These are phyloP conservation scores for Balakata baccata DNA, from an alignment of 345 rosid genomes.

Conservation along the genomic window DNA sequence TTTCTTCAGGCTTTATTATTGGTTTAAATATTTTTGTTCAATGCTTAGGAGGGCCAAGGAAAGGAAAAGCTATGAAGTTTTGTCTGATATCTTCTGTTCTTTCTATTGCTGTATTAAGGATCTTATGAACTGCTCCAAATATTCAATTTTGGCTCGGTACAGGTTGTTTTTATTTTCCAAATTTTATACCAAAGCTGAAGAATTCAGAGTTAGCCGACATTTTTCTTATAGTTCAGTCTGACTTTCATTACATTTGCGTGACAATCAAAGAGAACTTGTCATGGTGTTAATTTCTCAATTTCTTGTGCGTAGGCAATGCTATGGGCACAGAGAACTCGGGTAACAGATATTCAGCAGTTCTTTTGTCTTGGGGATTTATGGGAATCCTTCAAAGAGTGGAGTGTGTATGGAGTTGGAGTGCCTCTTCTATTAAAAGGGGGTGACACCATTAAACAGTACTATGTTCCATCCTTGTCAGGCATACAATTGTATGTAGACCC, in stretches of 20 bases:
- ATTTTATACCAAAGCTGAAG: neutral
- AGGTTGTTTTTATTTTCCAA: neutral
- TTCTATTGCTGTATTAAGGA: neutral
- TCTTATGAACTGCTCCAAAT: neutral
- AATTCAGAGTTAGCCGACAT: neutral
- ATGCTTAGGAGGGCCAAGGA: neutral
- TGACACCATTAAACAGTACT: conserved; percentile 52
- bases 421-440: conserved; percentile 44
- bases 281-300: conserved; percentile 1
- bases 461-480: conserved; percentile 67
- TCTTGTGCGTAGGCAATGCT: conserved; percentile 29
- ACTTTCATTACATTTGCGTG: neutral
- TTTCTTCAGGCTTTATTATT: neutral
- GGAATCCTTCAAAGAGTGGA: conserved; percentile 64
- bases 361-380: conserved; percentile 50
- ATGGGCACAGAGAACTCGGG: conserved; percentile 28
- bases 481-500: conserved; percentile 54
- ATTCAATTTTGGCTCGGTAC: neutral
- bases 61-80: neutral
- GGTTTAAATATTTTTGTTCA: neutral
- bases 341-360: conserved; percentile 28
- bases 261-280: neutral
- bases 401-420: conserved; percentile 62
- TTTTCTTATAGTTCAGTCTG: neutral
- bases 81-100: neutral